These are phyloP conservation scores for Yamadazyma epiphylla DNA, from an alignment of 1,139 yeast genomes.

Conservation along the genomic window DNA sequence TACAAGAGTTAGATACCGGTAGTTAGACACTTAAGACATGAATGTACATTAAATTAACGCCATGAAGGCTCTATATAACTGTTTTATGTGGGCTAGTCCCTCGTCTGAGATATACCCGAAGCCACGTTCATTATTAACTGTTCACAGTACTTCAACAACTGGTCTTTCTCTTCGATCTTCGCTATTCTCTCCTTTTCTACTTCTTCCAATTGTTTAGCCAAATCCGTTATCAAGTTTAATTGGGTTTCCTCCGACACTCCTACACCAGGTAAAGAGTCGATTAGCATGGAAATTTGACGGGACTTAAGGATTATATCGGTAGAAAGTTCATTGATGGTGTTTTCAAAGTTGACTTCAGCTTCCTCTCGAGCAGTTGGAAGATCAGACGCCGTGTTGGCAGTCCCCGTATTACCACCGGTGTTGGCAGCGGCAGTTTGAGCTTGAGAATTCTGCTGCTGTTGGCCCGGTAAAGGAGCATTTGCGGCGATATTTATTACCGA, in stretches of 20 bases:
- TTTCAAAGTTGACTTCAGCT: conserved; percentile 35
- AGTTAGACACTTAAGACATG: too few species aligned
- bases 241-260: conserved; percentile 81
- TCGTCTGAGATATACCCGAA: conserved; percentile 45
- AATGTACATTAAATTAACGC: too few species aligned
- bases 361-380: conserved; percentile 14
- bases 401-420: conserved; percentile 6
- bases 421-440: conserved; percentile 7
- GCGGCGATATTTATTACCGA: conserved; percentile 42
- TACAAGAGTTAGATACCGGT: conserved; percentile 9
- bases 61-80: too few species aligned
- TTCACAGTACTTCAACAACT: conserved; percentile 62
- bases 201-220: conserved; percentile 59
- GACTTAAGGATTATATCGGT: conserved; percentile 82
- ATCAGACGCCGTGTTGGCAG: conserved; percentile 11
- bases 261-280: conserved; percentile 89
- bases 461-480: conserved; percentile 43
- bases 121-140: conserved; percentile 62
- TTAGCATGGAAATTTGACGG: conserved; percentile 79
- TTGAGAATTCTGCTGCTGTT: conserved; percentile 16
- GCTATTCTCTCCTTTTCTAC: conserved; percentile 58
- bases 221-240: conserved; percentile 54
- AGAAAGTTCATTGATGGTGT: conserved; percentile 68
- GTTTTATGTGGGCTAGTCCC: too few species aligned
- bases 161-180: conserved; percentile 65